Evolutionary conservation across 495 filamentous ascomycete genomes (phyloP).

Genomic region (Pyrenula aspistea): DNA sequence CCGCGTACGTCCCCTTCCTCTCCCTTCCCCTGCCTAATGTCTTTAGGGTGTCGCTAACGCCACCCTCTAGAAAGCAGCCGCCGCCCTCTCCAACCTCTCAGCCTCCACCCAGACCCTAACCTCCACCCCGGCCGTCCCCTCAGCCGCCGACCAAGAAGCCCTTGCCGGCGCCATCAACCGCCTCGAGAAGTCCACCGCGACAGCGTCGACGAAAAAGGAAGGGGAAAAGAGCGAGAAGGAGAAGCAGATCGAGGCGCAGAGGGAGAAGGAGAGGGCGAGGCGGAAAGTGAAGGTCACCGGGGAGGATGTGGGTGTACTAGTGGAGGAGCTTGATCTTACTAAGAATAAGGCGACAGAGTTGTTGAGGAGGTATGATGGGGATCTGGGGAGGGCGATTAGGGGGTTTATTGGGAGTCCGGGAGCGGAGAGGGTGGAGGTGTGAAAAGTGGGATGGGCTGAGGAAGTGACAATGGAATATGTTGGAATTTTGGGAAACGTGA

Average conservation of each 20-base stretch:
- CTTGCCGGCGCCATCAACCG: slow-evolving; percentile 73
- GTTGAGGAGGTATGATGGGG: slow-evolving; percentile 66
- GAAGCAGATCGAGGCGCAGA: slow-evolving; percentile 34
- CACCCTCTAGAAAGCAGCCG: slow-evolving; percentile 85
- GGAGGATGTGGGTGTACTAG: slow-evolving; percentile 16
- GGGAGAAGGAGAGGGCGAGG: slow-evolving; percentile 50
- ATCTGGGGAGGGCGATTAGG: slow-evolving; percentile 57
- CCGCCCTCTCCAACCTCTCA: slow-evolving; percentile 69
- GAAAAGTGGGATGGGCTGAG: too few relatives aligned
- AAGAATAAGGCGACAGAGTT: slow-evolving; percentile 78
- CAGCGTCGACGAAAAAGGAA: slow-evolving; percentile 9
- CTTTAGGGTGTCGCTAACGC: slow-evolving; percentile 48
- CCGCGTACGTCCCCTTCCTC: slow-evolving; percentile 64
- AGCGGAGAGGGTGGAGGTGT: neutral
- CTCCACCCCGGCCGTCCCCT: slow-evolving; percentile 30
- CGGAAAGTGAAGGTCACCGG: slow-evolving; percentile 40
- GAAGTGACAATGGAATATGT: too few relatives aligned
- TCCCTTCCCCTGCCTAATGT: slow-evolving; percentile 56
- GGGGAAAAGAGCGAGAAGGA: slow-evolving; percentile 20
- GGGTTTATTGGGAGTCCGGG: slow-evolving; percentile 38
- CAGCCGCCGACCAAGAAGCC: slow-evolving; percentile 61
- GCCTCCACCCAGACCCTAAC: slow-evolving; percentile 32
- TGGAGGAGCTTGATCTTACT: slow-evolving; percentile 65
- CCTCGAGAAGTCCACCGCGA: slow-evolving; percentile 35
- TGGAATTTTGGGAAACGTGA: too few relatives aligned